Base-by-base conservation (phyloP, 148 eudicot species). In the Diospyros lotus region DNA sequence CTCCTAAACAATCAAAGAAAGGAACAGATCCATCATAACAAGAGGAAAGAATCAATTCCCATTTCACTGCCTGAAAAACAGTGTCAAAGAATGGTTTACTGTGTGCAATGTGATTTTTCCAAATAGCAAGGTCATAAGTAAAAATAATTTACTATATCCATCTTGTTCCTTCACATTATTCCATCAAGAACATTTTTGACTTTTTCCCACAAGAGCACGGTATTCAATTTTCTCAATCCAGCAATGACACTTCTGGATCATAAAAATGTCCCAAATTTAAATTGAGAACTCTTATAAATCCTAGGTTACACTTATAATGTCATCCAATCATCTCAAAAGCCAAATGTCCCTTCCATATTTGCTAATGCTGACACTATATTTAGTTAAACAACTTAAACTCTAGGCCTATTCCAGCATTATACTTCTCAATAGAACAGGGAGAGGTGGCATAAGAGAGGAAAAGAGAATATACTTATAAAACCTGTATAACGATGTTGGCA, bases 401-500 rank as follows among this genome's bases (percentile, higher is more conserved):
- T 2, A 17, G 46, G 14, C 15, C 28, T 28, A 28, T 28, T 28
- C 28, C 0, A 28, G 28, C 0, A 28, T 28, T 28, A 28, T 28
- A 28, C 28, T 28, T 50, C 18, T 51, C 42, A 28, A n/a, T 40
- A 50, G 1, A 51, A 51, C 42, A 58, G 41, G 58, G 9, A 61
- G 4, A 15, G 67, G 9, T 40, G 15, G 18, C 8, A 6, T 17
- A 12, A 58, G 41, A 5, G 41, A 43, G 5, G 38, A 12, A 62
- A 73, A 18, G 12, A 17, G 43, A 65, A 46, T 18, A 41, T 0
- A 43, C 3, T n/a, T n/a, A 1, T 44, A 85, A 28, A 28, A 95
- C 98, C 98, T 86, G 84, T 92, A 92, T 55, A 95, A 74, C 59
- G 98, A 95, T 62, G 98, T 92, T 54, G 97, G 88, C 44, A 95